Percentiles rank a stretch among this genome's conserved stretches.
Evolutionary conservation across 2,329 filamentous ascomycete genomes (phyloP).

Genomic region (Epichloe bromicola): DNA sequence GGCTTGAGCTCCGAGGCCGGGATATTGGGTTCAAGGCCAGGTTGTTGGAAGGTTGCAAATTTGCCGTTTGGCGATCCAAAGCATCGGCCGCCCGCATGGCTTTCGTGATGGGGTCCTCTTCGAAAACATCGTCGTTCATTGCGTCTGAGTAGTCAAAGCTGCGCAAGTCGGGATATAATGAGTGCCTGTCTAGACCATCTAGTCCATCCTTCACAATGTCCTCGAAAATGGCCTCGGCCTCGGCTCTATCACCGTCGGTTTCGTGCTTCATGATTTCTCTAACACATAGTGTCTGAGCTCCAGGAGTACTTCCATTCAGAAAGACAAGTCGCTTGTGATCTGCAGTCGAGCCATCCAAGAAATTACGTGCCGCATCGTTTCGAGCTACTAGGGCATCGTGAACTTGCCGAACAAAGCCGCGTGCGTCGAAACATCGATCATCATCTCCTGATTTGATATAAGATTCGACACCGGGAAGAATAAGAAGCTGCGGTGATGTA

Average conservation of each 20-base stretch:
- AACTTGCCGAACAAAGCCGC: conserved; percentile 31
- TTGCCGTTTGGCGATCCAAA: conserved; percentile 41
- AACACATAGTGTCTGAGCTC: conserved; percentile 42
- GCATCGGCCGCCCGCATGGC: conserved; percentile 48
- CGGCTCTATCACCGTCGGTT: conserved; percentile 33
- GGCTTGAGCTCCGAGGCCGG: conserved; percentile 34
- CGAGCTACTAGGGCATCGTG: conserved; percentile 37
- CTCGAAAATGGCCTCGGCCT: conserved; percentile 38
- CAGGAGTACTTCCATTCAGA: conserved; percentile 43
- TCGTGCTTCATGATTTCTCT: conserved; percentile 38
- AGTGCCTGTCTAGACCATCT: conserved; percentile 20
- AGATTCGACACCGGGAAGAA: conserved; percentile 31
- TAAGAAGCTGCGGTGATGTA: conserved; percentile 42
- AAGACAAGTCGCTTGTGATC: conserved; percentile 44
- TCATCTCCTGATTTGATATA: conserved; percentile 2
- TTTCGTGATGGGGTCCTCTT: conserved; percentile 35
- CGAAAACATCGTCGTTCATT: conserved; percentile 21
- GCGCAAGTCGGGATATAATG: conserved; percentile 10
- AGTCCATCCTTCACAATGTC: conserved; percentile 37
- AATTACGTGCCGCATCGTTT: conserved; percentile 34
- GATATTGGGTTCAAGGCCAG: conserved; percentile 30
- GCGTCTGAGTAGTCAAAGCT: neutral
- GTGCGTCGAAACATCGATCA: conserved; percentile 15
- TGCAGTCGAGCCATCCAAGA: conserved; percentile 33
- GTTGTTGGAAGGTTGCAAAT: conserved; percentile 35